Base-by-base conservation (phyloP, 2,329 filamentous ascomycete species). In the Pseudogymnoascus sp. region DNA sequence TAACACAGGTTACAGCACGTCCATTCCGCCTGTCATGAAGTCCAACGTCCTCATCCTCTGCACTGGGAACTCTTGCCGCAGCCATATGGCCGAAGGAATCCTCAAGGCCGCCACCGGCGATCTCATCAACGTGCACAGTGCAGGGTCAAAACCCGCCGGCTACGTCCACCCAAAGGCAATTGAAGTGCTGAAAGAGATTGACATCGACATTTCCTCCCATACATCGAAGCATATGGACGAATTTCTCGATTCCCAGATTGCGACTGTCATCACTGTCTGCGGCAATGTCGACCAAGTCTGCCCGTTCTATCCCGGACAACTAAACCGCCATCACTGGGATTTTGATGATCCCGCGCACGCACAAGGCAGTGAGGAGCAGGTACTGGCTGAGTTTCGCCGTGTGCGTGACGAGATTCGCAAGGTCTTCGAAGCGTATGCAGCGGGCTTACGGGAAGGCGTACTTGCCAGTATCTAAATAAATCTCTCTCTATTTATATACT, bases 11-110 rank as follows among this genome's bases (percentile, higher is more conserved):
- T 40, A 10, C 10, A 40, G 38, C 38, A 40, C n/a, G 4, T 19
- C 38, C 19, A n/a, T 40, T 19, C n/a, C 10, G n/a, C 3, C 59
- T 5, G 59, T 65, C 40, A 38, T 64, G 59, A 62, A 62, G 23
- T 17, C 60, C 11, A 59, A 42, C 60, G 46, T 62, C 50, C 60
- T 64, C 26, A 62, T 62, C 44, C 44, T 64, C 31, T 64, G 63
- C 63, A 64, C 63, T 6, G 63, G 63, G 3, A 64, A 64, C 35
- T 64, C 63, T 44, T 64, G 63, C 46, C 63, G 63, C 40, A 59
- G 40, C 33, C 63, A 64, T 21, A 64, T 64, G 63, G 63, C 60
- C 7, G 63, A 64, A 62, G 63, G 63, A 15, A 62, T 64, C 60
- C 60, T 62, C 40, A 13, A 17, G 31, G 29, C 44, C 33, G 13